These are phyloP conservation scores for Chromera velia DNA, from an alignment of 73 alveolate genomes.

Conservation along the genomic window DNA sequence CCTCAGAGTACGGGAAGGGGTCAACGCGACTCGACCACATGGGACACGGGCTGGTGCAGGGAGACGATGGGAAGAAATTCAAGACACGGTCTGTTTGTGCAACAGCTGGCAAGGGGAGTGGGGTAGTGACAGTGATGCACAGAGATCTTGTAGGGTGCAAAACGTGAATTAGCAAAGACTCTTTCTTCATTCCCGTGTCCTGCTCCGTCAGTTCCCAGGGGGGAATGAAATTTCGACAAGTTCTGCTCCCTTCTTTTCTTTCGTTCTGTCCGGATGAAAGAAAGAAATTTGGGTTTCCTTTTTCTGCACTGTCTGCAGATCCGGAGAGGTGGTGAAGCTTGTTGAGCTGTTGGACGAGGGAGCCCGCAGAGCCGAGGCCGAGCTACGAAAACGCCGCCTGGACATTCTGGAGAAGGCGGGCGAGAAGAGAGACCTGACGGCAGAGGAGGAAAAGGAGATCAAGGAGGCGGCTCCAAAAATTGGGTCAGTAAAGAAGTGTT, in stretches of 20 bases:
- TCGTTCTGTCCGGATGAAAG: too few species aligned
- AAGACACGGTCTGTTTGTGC: slow-evolving; percentile 60
- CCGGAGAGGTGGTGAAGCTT: slow-evolving; percentile 88
- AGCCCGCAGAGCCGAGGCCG: slow-evolving; percentile 66
- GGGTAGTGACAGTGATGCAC: not conserved
- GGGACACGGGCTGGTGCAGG: slow-evolving; percentile 96
- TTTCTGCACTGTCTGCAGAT: slow-evolving; percentile 8
- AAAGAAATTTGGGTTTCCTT: too few species aligned
- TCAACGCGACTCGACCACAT: slow-evolving; percentile 89
- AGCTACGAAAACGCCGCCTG: slow-evolving; percentile 47
- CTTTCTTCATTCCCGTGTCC: too few species aligned
- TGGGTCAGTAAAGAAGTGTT: too few species aligned
- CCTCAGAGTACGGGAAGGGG: too few species aligned
- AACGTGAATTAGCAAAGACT: too few species aligned
- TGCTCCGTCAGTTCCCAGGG: too few species aligned
- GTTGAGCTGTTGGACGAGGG: slow-evolving; percentile 90
- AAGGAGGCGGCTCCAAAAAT: slow-evolving; percentile 34
- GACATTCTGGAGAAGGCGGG: slow-evolving; percentile 49
- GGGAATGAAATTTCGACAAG: too few species aligned
- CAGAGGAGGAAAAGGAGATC: slow-evolving; percentile 22
- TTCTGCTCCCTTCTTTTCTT: too few species aligned
- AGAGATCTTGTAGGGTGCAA: too few species aligned
- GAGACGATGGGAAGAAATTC: slow-evolving; percentile 84
- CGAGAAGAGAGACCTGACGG: slow-evolving; percentile 15
- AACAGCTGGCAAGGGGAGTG: not conserved